phyloP scores from a whole-genome alignment of 2,329 filamentous ascomycete species.

The Trichoderma koningii region DNA sequence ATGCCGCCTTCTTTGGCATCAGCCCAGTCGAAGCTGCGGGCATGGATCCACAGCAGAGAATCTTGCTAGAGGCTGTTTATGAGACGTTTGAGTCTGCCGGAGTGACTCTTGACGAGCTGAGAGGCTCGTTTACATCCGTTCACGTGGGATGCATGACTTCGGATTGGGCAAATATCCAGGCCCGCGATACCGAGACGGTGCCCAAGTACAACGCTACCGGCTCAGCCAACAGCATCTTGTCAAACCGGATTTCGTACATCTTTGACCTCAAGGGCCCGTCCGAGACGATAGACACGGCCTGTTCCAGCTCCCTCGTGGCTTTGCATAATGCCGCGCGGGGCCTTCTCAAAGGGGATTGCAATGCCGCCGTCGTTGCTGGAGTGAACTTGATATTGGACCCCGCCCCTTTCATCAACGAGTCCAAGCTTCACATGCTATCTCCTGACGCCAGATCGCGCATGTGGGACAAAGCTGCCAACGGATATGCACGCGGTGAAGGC shows the following conservation, averaged over 20 bases:
- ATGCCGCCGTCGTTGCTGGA: slow-evolving; percentile 29
- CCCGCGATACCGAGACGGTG: slow-evolving; percentile 34
- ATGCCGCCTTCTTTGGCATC: slow-evolving; percentile 39
- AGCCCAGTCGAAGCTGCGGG: slow-evolving; percentile 18
- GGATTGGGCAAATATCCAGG: slow-evolving; percentile 43
- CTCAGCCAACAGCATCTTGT: slow-evolving; percentile 44
- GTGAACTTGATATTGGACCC: slow-evolving; percentile 45
- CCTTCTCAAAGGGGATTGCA: slow-evolving; percentile 38
- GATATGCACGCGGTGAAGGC: slow-evolving; percentile 49
- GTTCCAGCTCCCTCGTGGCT: slow-evolving; percentile 34
- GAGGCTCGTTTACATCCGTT: slow-evolving; percentile 41
- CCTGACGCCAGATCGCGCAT: slow-evolving; percentile 24
- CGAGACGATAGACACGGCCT: slow-evolving; percentile 41
- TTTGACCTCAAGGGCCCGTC: slow-evolving; percentile 35
- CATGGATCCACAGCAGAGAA: slow-evolving; percentile 31
- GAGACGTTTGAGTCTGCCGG: slow-evolving; percentile 45
- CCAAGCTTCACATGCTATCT: slow-evolving; percentile 29
- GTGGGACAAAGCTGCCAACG: slow-evolving; percentile 48
- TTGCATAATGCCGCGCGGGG: slow-evolving; percentile 36
- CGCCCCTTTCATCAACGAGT: slow-evolving; percentile 23
- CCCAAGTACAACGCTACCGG: slow-evolving; percentile 47
- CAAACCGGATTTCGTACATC: slow-evolving; percentile 43
- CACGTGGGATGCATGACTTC: slow-evolving; percentile 39
- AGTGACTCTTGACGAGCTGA: slow-evolving; percentile 29
- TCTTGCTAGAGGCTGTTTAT: slow-evolving; percentile 44